Conservation (phyloP, 2,329 filamentous ascomycete genomes). For the Aspergillus candidus region DNA sequence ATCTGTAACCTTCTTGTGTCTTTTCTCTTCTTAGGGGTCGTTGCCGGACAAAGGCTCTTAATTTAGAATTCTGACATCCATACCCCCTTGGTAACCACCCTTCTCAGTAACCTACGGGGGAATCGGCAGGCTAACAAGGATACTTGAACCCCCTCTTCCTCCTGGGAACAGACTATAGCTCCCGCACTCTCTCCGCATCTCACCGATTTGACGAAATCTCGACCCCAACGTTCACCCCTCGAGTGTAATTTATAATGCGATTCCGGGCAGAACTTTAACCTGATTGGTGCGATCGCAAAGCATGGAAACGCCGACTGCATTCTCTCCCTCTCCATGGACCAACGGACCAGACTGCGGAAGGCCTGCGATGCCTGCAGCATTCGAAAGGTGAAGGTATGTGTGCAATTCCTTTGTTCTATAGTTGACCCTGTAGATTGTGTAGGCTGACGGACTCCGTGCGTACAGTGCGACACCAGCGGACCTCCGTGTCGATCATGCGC, state of each 20-base stretch:
- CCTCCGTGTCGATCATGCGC: constrained; percentile 61
- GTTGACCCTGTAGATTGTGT: constrained; percentile 7
- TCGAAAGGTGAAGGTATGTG: constrained; percentile 47
- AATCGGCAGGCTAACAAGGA: no score
- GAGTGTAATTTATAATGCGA: not conserved
- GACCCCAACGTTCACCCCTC: no score
- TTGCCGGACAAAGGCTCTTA: no score
- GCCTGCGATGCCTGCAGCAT: constrained; percentile 51
- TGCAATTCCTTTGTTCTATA: not conserved
- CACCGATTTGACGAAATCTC: no score
- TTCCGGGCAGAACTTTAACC: constrained; percentile 5
- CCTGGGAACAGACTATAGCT: no score
- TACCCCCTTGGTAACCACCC: no score
- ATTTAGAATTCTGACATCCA: no score
- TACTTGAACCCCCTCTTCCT: no score
- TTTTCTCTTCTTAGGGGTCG: no score
- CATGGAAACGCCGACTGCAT: constrained; percentile 17
- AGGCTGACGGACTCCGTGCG: constrained; percentile 7
- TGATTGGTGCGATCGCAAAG: constrained; percentile 17
- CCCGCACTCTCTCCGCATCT: not conserved
- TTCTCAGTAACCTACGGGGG: no score
- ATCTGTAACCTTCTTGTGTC: no score
- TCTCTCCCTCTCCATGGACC: constrained; percentile 27
- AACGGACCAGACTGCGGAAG: constrained; percentile 42
- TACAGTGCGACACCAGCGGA: constrained; percentile 59